Conservation (phyloP, 2,329 filamentous ascomycete genomes). For the Scleromitrula shiraiana region DNA sequence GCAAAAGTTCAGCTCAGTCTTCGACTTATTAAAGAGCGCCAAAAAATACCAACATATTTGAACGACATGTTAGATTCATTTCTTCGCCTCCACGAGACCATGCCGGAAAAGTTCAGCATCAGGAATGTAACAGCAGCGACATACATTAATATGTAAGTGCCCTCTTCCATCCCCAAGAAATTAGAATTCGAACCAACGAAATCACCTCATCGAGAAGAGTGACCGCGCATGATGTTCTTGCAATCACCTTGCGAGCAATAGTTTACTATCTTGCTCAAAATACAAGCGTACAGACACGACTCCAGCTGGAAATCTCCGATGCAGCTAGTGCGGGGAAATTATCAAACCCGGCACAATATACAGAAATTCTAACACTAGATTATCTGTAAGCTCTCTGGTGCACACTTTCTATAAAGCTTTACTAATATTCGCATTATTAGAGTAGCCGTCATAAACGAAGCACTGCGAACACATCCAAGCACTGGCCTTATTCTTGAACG, state of each 20-base stretch:
- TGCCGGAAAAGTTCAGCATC: background rate
- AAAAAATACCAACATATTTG: background rate
- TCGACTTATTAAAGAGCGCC: background rate
- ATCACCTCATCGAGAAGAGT: too few relatives aligned
- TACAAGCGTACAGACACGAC: background rate
- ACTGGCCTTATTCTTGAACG: conserved; percentile 40
- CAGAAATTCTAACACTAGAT: conserved; percentile 21
- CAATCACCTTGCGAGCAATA: background rate
- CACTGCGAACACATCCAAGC: conserved; percentile 40
- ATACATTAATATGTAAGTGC: background rate
- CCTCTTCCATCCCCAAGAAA: background rate
- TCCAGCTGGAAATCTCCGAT: conserved; percentile 43
- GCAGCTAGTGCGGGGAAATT: conserved; percentile 30
- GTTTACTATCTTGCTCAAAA: background rate
- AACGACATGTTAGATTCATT: background rate
- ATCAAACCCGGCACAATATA: background rate
- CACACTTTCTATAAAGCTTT: too few relatives aligned
- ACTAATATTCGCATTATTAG: too few relatives aligned
- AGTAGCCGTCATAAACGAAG: conserved; percentile 36
- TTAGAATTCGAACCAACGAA: too few relatives aligned
- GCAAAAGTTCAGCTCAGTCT: background rate
- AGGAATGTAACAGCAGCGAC: background rate
- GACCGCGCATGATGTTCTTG: background rate
- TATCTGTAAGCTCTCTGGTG: conserved; percentile 43
- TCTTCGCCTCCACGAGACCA: background rate